A percentile compares a stretch with the other conserved stretches of the same genome.
phyloP scores from a whole-genome alignment of 2,329 filamentous ascomycete species.

The Aspergillus sp. region DNA sequence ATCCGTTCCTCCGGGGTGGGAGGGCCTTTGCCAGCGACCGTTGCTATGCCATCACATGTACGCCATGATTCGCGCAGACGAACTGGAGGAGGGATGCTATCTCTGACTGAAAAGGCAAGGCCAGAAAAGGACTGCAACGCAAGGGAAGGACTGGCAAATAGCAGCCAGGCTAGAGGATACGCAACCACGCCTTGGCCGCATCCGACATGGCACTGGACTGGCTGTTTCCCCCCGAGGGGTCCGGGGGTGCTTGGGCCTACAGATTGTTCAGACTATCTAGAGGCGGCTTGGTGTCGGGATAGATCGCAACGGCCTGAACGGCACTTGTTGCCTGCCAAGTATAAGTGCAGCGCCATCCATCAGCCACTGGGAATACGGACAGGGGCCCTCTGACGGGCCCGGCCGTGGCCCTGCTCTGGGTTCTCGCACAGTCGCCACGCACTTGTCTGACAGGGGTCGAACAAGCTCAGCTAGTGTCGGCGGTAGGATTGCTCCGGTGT shows the following conservation, averaged over 20 bases:
- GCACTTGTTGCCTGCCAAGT: constrained; percentile 9
- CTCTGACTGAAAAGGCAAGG: background rate
- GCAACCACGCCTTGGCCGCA: constrained; percentile 2
- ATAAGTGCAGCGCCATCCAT: constrained; percentile 5
- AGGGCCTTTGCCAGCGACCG: constrained; percentile 2
- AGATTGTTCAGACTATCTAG: background rate
- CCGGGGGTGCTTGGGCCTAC: background rate
- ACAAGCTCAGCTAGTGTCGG: too few species aligned
- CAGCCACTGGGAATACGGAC: constrained; percentile 2
- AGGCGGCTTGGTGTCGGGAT: too few species aligned
- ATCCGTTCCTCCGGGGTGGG: constrained; percentile 5
- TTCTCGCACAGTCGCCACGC: background rate
- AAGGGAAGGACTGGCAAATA: background rate
- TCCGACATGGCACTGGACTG: too few species aligned
- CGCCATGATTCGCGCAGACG: background rate
- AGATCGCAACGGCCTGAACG: constrained; percentile 8
- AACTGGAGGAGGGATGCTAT: background rate
- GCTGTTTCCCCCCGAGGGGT: too few species aligned
- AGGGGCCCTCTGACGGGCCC: constrained; percentile 8
- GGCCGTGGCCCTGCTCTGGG: background rate
- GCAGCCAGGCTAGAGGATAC: constrained; percentile 1
- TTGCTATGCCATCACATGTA: constrained; percentile 8
- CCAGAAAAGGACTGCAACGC: background rate
- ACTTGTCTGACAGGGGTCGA: background rate
- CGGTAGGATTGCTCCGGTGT: too few species aligned